These are phyloP conservation scores for Rhodofomes roseus DNA, from an alignment of 1,284 basidiomycete species.

Conservation along the genomic window DNA sequence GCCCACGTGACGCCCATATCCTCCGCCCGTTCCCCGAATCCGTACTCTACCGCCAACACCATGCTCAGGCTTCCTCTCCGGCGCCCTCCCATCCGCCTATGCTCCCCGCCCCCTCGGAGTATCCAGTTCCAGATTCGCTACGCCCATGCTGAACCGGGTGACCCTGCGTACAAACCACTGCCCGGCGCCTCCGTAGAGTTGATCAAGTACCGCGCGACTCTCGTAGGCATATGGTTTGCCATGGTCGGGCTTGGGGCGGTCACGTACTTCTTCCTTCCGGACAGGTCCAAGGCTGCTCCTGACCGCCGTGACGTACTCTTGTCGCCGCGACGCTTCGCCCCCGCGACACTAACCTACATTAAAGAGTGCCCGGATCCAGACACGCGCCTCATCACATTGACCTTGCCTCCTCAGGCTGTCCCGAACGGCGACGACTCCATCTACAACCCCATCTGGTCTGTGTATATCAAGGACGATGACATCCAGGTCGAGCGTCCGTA, in stretches of 20 bases:
- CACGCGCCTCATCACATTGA: slow-evolving; percentile 51
- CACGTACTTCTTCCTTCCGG: slow-evolving; percentile 48
- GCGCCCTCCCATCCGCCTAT: neutral
- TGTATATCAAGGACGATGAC: slow-evolving; percentile 82
- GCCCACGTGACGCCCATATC: neutral
- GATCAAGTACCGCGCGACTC: neutral
- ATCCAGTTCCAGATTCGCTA: neutral
- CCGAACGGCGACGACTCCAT: slow-evolving; percentile 22
- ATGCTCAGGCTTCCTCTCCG: neutral
- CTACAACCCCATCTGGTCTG: slow-evolving; percentile 60
- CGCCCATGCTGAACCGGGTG: neutral
- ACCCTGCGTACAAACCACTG: neutral
- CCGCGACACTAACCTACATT: slow-evolving; percentile 53
- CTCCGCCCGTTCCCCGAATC: slow-evolving; percentile 4
- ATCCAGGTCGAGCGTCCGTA: slow-evolving; percentile 88
- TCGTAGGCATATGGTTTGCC: neutral
- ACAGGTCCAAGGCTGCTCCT: slow-evolving; percentile 37
- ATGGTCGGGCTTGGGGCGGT: slow-evolving; percentile 24
- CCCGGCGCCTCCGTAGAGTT: neutral
- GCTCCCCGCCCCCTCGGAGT: neutral
- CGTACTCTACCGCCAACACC: slow-evolving; percentile 20
- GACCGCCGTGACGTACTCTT: slow-evolving; percentile 35
- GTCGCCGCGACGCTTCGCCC: slow-evolving; percentile 60
- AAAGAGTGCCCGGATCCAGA: slow-evolving; percentile 40
- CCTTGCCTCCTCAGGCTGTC: slow-evolving; percentile 45